phyloP scores from a whole-genome alignment of 2,329 filamentous ascomycete genomes.

The Fonsecaea multimorphosa region DNA sequence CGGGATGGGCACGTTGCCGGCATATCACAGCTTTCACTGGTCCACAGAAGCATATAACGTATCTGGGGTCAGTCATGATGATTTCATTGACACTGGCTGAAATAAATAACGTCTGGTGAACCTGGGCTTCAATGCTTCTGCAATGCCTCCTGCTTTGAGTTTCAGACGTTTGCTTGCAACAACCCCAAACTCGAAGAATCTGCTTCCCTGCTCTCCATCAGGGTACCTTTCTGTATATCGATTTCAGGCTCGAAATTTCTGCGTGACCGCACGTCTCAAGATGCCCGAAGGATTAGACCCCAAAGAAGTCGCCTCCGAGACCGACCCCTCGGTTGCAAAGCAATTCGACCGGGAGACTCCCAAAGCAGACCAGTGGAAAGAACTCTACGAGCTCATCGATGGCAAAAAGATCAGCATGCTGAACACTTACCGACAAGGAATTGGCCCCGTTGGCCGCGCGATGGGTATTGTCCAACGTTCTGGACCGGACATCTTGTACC shows the following conservation, averaged over 20 bases:
- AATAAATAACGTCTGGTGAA: background rate
- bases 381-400: conserved; percentile 57
- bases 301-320: conserved; percentile 51
- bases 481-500: conserved; percentile 59
- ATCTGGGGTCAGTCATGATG: background rate
- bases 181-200: background rate
- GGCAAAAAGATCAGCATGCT: conserved; percentile 50
- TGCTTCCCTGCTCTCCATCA: background rate
- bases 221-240: background rate
- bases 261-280: conserved; percentile 39
- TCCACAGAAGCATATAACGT: background rate
- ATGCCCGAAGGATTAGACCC: conserved; percentile 46
- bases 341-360: conserved; percentile 55
- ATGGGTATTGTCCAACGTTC: conserved; percentile 54
- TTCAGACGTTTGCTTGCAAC: background rate
- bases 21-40: background rate
- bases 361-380: conserved; percentile 54
- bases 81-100: conserved; percentile 2
- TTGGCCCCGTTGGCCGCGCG: conserved; percentile 46
- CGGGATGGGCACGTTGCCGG: background rate
- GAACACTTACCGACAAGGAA: conserved; percentile 31
- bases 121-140: background rate
- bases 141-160: background rate
- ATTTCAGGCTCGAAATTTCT: background rate
- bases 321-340: conserved; percentile 57